phyloP scores from a whole-genome alignment of 441 rosid species.

The Euphorbia schlechtendalii region DNA sequence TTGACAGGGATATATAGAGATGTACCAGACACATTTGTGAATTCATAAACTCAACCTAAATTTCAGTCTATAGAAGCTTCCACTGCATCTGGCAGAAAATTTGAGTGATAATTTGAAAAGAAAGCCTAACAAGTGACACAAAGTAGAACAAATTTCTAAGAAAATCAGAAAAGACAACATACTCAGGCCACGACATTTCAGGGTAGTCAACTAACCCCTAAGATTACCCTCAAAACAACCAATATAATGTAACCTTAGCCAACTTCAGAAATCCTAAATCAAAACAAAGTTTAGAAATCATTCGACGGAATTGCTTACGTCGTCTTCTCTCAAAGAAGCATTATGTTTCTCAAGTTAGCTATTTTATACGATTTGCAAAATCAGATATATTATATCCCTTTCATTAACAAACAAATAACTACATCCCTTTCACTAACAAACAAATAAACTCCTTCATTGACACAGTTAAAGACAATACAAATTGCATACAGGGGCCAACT shows the following conservation, averaged over 20 bases:
- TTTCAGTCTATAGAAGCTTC: too few species aligned
- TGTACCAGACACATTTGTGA: too few species aligned
- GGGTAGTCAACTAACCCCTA: neutral
- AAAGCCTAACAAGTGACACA: neutral
- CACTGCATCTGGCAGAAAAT: too few species aligned
- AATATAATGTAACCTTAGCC: neutral
- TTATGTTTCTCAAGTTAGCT: neutral
- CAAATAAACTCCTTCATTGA: neutral
- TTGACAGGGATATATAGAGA: too few species aligned
- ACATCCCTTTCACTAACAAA: neutral
- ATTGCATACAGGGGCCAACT: neutral
- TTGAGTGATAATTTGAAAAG: neutral
- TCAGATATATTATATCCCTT: too few species aligned
- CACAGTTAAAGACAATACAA: neutral
- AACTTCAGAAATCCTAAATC: neutral
- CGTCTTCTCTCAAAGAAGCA: neutral
- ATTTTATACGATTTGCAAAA: neutral
- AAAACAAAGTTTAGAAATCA: neutral
- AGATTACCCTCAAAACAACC: neutral
- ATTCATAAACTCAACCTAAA: too few species aligned
- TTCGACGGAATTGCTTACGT: too few species aligned
- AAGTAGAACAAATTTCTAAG: neutral
- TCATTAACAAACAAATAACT: too few species aligned
- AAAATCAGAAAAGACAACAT: neutral
- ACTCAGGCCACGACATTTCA: neutral